Evolutionary conservation across 805 yeast genomes (phyloP), one percentile per base, ranked within the genome.

Genomic region (Spathaspora passalidarum): DNA sequence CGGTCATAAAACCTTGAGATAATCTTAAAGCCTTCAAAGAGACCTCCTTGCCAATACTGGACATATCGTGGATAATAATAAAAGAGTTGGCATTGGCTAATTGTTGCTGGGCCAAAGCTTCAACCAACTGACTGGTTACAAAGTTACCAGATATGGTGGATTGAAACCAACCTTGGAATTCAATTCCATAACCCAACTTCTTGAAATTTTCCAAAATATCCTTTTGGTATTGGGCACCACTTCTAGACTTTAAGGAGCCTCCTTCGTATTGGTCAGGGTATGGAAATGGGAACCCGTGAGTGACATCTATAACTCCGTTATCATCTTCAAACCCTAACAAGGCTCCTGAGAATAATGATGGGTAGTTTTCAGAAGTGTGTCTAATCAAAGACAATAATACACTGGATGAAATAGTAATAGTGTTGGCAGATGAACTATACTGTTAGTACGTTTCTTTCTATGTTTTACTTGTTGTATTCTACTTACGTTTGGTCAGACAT

Each of bases 101-200:
- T 66, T 87, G 94, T 60, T 79, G 80, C 49, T 78, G 79, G 39
- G 82, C 79, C 68, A 88, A 74, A 34, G 82, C 75, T 56, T 88
- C 96, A 22, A 89, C 73, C 43, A 86, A 72, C 45, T 80, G 79
- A 45, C 79, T 76, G 49, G 82, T 81, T 57, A 83, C 79, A 60
- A 82, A 82, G 61, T 81, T 81, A 39, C 94, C 94, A 34, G 86
- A 77, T 43, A 73, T 69, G 22, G 89, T 75, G 38, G 85, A 74
- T 60, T 87, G 80, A 68, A 86, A 88, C 89, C 91, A 88, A 26
- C 96, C 96, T 51, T 83, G 78, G 49, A 83, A 75, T 59, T 82
- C 86, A 37, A 81, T 73, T 39, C 90, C 91, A 49, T 79, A 73
- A 41, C 84, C 84, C 50, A 82, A 78, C 45, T 74, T 76, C 56